Evolutionary conservation across 345 rosid species (phyloP), one percentile per base, ranked within the genome.

Genomic region (Boechera retrofracta): DNA sequence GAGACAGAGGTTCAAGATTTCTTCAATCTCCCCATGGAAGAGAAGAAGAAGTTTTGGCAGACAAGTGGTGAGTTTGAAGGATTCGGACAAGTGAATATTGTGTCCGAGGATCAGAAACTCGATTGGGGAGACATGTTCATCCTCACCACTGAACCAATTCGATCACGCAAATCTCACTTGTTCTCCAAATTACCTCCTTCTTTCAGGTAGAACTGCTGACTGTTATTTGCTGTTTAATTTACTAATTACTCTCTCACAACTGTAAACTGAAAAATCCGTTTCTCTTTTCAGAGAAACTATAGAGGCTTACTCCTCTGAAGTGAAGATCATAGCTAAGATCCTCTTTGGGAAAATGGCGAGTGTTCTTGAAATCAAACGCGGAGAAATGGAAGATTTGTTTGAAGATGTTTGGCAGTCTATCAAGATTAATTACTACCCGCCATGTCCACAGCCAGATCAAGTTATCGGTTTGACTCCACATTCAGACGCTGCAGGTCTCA

Each of bases 101-200:
- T 85, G 24, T 85, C 84, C 0, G 83, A 85, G 3, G 86, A 82
- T 29, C 87, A 85, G 67, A 85, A 80, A 70, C 87, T 82, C 10
- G 87, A 82, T 12, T 85, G 86, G 86, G 65, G 64, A 51, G 87
- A 85, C 38, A 26, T 80, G 16, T 80, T 82, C 54, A 75, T 9
- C 69, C 53, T 82, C 56, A 55, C 74, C 8, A 75, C 84, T 11
- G 44, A 59, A 39, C 86, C 87, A 7, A 11, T 48, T 16, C 59
- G 8, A 62, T 55, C 74, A 0, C 82, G 87, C 28, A 77, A 77
- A 55, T 73, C 82, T 44, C 74, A 77, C 69, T 72, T 84, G 41
- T 80, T 84, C 69, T 80, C 82, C 54, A 75, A 58, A 2, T 75
- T 80, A 56, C 85, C 82, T 68, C 68, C 57, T 75, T 56, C 81